A percentile compares a stretch with the other conserved stretches of the same genome.
Evolutionary conservation across 371 early-diverging fungal species (phyloP).

Genomic region (Apophysomyces ossiformis): DNA sequence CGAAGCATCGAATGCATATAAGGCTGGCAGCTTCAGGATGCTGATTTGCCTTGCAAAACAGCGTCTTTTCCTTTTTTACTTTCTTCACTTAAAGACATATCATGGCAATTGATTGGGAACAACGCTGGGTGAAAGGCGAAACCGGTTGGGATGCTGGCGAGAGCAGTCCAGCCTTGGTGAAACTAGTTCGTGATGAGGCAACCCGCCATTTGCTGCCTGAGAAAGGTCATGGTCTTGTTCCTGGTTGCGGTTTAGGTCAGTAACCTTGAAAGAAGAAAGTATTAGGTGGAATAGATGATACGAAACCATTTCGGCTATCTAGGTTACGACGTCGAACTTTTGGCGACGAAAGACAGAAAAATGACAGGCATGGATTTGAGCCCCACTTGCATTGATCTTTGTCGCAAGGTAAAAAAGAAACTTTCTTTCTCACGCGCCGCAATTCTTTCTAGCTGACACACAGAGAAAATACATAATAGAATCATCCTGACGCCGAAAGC

Average conservation of each 20-base stretch:
- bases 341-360: slow-evolving; percentile 60
- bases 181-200: slow-evolving; percentile 63
- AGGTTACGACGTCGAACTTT: slow-evolving; percentile 79
- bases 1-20: too few relatives aligned
- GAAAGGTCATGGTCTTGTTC: slow-evolving; percentile 72
- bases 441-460: neutral
- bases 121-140: slow-evolving; percentile 53
- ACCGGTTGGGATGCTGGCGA: slow-evolving; percentile 71
- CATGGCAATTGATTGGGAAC: slow-evolving; percentile 55
- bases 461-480: slow-evolving; percentile 14
- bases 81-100: too few relatives aligned
- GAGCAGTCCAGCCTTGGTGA: slow-evolving; percentile 66
- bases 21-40: too few relatives aligned
- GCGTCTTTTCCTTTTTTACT: too few relatives aligned
- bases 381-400: slow-evolving; percentile 63
- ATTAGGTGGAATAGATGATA: neutral
- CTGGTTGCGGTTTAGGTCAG: slow-evolving; percentile 83
- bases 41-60: too few relatives aligned
- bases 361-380: slow-evolving; percentile 78
- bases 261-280: slow-evolving; percentile 11
- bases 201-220: slow-evolving; percentile 56
- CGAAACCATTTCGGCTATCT: slow-evolving; percentile 7
- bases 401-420: slow-evolving; percentile 42
- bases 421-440: neutral
- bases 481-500: slow-evolving; percentile 30